phyloP scores from a whole-genome alignment of 2,329 filamentous ascomycete species.

The Pseudogymnoascus sp. region DNA sequence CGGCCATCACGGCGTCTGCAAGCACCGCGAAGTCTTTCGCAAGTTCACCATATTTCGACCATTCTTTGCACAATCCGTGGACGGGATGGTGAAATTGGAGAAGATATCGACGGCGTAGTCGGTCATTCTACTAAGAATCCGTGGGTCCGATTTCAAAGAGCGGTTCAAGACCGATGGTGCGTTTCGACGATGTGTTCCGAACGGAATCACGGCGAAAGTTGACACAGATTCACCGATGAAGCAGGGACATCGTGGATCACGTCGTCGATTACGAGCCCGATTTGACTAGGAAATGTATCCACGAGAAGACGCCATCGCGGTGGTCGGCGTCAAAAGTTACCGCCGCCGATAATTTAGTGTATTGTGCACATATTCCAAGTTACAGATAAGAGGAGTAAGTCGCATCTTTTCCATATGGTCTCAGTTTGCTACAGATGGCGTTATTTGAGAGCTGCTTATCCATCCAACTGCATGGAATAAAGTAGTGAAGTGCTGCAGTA shows the following conservation, averaged over 20 bases:
- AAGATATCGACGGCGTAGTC: background rate
- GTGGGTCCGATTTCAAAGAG: background rate
- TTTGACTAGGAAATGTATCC: background rate
- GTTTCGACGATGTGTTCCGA: background rate
- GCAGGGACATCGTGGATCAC: background rate
- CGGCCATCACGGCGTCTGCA: background rate
- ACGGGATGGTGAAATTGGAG: background rate
- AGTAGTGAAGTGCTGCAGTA: background rate
- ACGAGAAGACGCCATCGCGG: background rate
- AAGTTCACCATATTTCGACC: background rate
- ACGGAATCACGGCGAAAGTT: conserved; percentile 5
- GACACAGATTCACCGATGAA: background rate
- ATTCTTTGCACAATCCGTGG: background rate
- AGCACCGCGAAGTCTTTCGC: background rate
- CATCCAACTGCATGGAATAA: conserved; percentile 1
- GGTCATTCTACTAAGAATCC: background rate
- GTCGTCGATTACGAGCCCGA: conserved; percentile 1
- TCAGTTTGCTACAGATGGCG: conserved; percentile 5
- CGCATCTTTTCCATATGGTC: conserved; percentile 6
- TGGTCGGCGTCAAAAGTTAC: background rate
- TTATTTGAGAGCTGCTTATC: background rate
- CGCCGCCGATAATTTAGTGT: background rate
- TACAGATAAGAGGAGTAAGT: conserved; percentile 4
- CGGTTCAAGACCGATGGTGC: background rate
- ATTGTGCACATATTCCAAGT: background rate